phyloP scores from a whole-genome alignment of 2,329 filamentous ascomycete genomes.

The Xylaria polymorpha region DNA sequence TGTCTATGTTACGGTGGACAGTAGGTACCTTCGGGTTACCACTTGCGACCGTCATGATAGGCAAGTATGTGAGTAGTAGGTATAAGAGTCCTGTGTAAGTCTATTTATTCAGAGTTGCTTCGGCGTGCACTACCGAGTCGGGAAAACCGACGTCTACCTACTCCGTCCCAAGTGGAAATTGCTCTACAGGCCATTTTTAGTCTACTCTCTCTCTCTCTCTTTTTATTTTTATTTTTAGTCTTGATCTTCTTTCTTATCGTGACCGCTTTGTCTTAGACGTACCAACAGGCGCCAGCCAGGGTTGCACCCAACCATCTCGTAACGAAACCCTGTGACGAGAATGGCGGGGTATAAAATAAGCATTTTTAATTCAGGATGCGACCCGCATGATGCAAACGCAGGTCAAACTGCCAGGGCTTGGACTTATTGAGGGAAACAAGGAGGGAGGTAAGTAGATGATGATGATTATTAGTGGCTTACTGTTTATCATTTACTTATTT shows the following conservation, averaged over 20 bases:
- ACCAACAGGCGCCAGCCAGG: background rate
- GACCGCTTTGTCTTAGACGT: background rate
- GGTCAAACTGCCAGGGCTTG: slow-evolving; percentile 1
- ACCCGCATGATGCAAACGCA: slow-evolving; percentile 35
- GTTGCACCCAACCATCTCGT: slow-evolving; percentile 5
- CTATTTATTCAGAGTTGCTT: background rate
- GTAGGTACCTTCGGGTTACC: background rate
- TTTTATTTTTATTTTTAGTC: background rate
- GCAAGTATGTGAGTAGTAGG: background rate
- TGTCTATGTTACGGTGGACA: background rate
- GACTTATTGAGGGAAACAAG: slow-evolving; percentile 6
- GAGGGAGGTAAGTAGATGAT: slow-evolving; percentile 11
- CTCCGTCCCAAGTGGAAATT: background rate
- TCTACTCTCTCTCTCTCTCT: background rate
- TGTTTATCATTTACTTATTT: background rate
- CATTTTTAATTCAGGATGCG: slow-evolving; percentile 15
- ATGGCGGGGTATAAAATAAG: slow-evolving; percentile 21
- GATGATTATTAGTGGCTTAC: slow-evolving; percentile 16
- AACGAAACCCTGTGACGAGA: slow-evolving; percentile 20
- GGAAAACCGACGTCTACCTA: background rate
- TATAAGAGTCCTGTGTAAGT: background rate
- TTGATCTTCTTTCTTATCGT: background rate
- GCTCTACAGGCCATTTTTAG: background rate
- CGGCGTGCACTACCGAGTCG: background rate
- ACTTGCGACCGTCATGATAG: background rate